Evolutionary conservation across 768 basidiomycete species (phyloP), one percentile per base, ranked within the genome.

Genomic region (Scleroderma citrinum): DNA sequence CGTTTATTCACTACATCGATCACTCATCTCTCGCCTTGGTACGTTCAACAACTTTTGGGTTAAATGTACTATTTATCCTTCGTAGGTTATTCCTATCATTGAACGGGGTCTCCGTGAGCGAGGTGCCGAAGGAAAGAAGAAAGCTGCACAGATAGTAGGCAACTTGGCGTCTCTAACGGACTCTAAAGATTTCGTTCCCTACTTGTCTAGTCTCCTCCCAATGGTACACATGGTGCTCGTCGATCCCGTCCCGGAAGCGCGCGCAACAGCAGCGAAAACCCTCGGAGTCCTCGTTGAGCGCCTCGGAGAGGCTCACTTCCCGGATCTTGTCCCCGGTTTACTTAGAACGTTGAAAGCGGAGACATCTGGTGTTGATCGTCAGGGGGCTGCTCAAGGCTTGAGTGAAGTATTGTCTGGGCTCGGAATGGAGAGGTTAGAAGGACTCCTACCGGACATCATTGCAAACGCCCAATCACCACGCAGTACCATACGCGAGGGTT

Each of bases 1-100:
- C 93, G 4, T 99, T 98, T 71, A 87, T 92, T 71, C 96, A 99
- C 63, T 97, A 96, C 61, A 94, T 99, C 55, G 96, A 98, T 56
- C 88, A 95, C 48, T 94, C 96, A 1, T 97, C 95, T 3, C 72
- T 99, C 7, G 96, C 96, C 16, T 68, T 99, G 59, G 90, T 92
- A 50, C 57, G 85, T 68, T 20, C 45, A 42, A 39, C 26, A 8
- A 17, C 36, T 21, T 39, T 17, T 5, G 48, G 45, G 26, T 14
- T 17, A 34, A 12, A 17, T 34, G 39, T 1, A 39, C 48, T n/a
- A 46, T 47, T 42, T 10, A 55, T 40, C 7, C 32, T 10, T 38
- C 7, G 7, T 24, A 92, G 89, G 88, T 97, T 45, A 81, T 98
- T 51, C 96, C 96, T 0, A 95, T 99, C 57, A 71, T 99, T 38